phyloP scores from a whole-genome alignment of 805 yeast species.

The Teunomyces barrocoloradensis region DNA sequence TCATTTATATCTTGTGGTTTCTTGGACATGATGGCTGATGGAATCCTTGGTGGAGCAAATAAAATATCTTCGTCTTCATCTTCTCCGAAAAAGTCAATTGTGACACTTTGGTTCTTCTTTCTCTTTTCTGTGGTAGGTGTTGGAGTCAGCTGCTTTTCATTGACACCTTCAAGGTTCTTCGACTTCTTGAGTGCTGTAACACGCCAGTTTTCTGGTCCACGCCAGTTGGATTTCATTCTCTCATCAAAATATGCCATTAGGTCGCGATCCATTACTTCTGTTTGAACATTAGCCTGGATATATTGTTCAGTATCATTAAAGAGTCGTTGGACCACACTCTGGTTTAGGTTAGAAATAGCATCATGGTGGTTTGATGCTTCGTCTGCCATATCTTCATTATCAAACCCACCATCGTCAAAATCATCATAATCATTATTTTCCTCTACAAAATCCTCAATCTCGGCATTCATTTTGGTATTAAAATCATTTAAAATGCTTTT shows the following conservation, averaged over 20 bases:
- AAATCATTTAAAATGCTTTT: slow-evolving; percentile 41
- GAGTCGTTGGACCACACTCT: slow-evolving; percentile 13
- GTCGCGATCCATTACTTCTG: slow-evolving; percentile 51
- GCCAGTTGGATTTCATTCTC: slow-evolving; percentile 70
- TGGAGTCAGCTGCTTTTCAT: background rate
- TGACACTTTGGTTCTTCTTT: slow-evolving; percentile 21
- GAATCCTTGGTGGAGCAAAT: slow-evolving; percentile 32
- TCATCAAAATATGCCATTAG: slow-evolving; percentile 81
- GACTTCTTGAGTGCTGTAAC: slow-evolving; percentile 56
- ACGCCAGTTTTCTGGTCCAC: slow-evolving; percentile 93
- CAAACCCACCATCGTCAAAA: slow-evolving; percentile 17
- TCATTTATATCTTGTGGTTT: slow-evolving; percentile 23
- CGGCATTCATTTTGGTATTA: slow-evolving; percentile 33
- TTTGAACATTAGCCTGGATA: slow-evolving; percentile 12
- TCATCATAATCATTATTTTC: slow-evolving; percentile 15
- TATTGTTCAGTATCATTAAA: slow-evolving; percentile 14
- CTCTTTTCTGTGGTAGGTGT: slow-evolving; percentile 11
- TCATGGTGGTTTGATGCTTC: slow-evolving; percentile 8
- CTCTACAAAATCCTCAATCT: slow-evolving; percentile 18
- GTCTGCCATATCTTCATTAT: slow-evolving; percentile 14
- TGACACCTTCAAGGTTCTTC: slow-evolving; percentile 21
- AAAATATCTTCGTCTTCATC: slow-evolving; percentile 32
- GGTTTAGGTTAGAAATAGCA: slow-evolving; percentile 7
- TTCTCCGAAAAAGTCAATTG: slow-evolving; percentile 33
- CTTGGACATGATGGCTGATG: slow-evolving; percentile 17